phyloP scores from a whole-genome alignment of 2,329 filamentous ascomycete genomes.

The Lecanicillium sp. region DNA sequence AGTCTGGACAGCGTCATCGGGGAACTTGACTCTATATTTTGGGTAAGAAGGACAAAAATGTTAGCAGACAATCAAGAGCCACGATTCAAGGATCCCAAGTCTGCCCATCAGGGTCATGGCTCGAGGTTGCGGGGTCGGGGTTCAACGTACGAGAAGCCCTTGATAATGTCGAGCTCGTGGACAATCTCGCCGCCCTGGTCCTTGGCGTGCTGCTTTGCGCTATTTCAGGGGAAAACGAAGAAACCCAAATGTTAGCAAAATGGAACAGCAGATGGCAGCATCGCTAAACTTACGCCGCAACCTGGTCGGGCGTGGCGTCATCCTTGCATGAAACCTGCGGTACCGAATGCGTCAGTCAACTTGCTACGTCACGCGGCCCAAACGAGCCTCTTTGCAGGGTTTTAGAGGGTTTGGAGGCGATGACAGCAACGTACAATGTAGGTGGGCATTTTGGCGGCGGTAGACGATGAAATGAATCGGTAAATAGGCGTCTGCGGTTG shows the following conservation, averaged over 20 bases:
- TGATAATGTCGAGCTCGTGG: constrained; percentile 80
- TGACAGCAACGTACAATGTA: constrained; percentile 39
- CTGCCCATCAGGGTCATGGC: too few relatives aligned
- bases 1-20: constrained; percentile 55
- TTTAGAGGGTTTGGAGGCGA: too few relatives aligned
- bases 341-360: constrained; percentile 11
- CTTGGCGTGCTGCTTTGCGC: constrained; percentile 66
- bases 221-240: constrained; percentile 26
- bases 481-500: constrained; percentile 2
- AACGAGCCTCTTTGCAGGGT: too few relatives aligned
- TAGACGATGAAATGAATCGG: constrained; percentile 2
- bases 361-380: too few relatives aligned
- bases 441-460: constrained; percentile 39
- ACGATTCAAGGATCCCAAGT: neutral
- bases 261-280: neutral
- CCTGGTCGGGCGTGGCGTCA: constrained; percentile 55
- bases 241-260: neutral
- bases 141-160: constrained; percentile 76
- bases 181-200: constrained; percentile 76
- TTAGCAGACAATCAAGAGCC: constrained; percentile 3
- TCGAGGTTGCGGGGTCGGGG: too few relatives aligned
- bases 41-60: neutral
- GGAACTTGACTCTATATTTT: constrained; percentile 58
- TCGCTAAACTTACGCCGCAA: constrained; percentile 51
- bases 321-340: constrained; percentile 71